Base-by-base conservation (phyloP, 1,284 basidiomycete genomes). In the Trichosporon ovoides region DNA sequence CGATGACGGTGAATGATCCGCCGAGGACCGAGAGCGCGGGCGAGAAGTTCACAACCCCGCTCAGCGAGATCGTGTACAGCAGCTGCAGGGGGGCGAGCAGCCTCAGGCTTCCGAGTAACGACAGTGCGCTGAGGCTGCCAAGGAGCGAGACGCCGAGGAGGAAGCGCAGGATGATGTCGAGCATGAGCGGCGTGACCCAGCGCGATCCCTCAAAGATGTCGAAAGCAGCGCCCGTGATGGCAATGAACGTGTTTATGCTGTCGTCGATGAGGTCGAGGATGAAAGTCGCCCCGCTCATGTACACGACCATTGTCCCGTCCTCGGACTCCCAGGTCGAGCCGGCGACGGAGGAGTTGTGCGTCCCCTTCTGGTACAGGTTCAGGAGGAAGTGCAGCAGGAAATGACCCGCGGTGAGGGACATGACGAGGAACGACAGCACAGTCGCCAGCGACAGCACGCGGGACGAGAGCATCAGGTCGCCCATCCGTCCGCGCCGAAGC, bases 41-140 rank as follows among this genome's bases (percentile, higher is more conserved):
- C 57, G 19, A 49, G 13, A 55, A 50, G 33, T 52, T 31, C 34
- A 65, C 65, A 22, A 63, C 61, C n/a, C 68, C 72, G 3, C 68
- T 62, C 0, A 68, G 68, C 12, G 72, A 65, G n/a, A 77, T 49
- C 9, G 69, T 68, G 60, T 77, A 73, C 22, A 66, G 60, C 7
- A 77, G 46, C 43, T 78, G 73, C 1, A 77, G 61, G 1, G 74
- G 75, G 7, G 68, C 72, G 50, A 77, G 72, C 34, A 78, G 61
- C 1, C 67, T 68, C 10, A 74, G 57, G 1, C 66, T 68, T 22
- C 73, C 60, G 9, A 76, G 58, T 9, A 78, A 63, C 4, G 71
- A 70, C 33, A 75, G 53, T 58, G 75, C 76, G 7, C 70, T 72
- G 14, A 75, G 60, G 5, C 69, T 69, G 6, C 76, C 76, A 34